Evolutionary conservation across 768 basidiomycete species (phyloP), one percentile per base, ranked within the genome.

Genomic region (Auricularia sp.): DNA sequence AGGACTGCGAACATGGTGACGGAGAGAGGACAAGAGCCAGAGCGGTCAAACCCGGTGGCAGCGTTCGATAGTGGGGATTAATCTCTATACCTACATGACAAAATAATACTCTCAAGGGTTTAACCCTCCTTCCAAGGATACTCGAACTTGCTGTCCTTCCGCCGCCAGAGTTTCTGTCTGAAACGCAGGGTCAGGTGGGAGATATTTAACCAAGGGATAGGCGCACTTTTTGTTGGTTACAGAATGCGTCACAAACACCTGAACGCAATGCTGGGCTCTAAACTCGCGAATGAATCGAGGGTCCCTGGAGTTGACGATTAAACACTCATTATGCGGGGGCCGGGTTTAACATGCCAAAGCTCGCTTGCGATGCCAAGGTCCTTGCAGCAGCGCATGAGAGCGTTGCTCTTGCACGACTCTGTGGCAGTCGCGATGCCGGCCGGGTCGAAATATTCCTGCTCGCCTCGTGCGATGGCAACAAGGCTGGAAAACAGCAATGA

Each of bases 331-430:
- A 23, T 1, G 47, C n/a, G n/a, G 16, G 12, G 58, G 14, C 56
- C 29, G 18, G 14, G 61, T 16, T 23, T 6, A n/a, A 67, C 82
- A 66, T 68, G 93, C 94, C 96, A 98, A 29, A 98, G 85, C 76
- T 98, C 96, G 74, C 93, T 94, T 0, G 96, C 96, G 68, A 98
- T 82, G 11, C 96, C 96, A 47, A 98, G 77, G 72, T 98, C 96
- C 72, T 98, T 98, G 78, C 92, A 94, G 74, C 96, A 98, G 36
- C 96, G 81, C 95, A 98, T 97, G 36, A 98, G 79, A 0, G 96
- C 96, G 67, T 98, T 98, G 72, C 91, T 93, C 76, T 98, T 98
- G 78, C 90, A 92, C 0, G 88, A 93, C 73, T 98, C 96, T 0
- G 90, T 91, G 0, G 96, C 96, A 0, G 96, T 98, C 1, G 96